Evolutionary conservation across 2,329 filamentous ascomycete species (phyloP), one percentile per base, ranked within the genome.

Genomic region (Neofusicoccum kwambonambiense): DNA sequence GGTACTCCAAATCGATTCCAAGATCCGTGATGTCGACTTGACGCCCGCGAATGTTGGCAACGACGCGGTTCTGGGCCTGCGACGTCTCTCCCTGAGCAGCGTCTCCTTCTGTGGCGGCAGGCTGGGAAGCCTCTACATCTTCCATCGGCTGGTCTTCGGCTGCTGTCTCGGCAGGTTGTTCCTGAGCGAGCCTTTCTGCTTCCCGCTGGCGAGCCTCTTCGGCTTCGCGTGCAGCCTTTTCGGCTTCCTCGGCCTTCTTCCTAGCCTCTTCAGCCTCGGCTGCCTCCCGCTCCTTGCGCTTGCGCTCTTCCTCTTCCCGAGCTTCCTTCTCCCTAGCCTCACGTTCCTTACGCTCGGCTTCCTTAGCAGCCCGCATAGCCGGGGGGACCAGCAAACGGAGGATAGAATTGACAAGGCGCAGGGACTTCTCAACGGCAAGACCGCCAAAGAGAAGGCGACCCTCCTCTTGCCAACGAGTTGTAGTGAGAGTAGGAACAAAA

Each of bases 21-120:
- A 99, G 84, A 67, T 92, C 91, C 0, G 95, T 99, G 56, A 99
- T 95, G 75, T 99, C 95, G 62, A 96, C 87, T 71, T 95, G 89
- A 68, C 91, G 90, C 31, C 93, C 94, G 66, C 93, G 84, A 62
- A 99, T 93, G 1, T 86, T 93, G 15, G 92, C 96, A 71, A 89
- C 89, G 35, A 96, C 85, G 54, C 93, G 89, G 62, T 74, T 67
- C n/a, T 67, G 66, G 49, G 69, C 27, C 22, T 69, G 61, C 62
- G 77, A 75, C 37, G 72, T 72, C 51, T 84, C 80, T 45, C 68
- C 69, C 58, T 85, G 83, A 41, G 81, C 76, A 19, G 80, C 78
- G 35, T 80, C 79, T n/a, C 81, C 74, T 58, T 82, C 76, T 37
- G 15, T 27, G 35, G 80, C 72, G 62, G 78, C 67, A 76, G 75